phyloP scores from a whole-genome alignment of 495 filamentous ascomycete genomes.

The Aspergillus diversus region DNA sequence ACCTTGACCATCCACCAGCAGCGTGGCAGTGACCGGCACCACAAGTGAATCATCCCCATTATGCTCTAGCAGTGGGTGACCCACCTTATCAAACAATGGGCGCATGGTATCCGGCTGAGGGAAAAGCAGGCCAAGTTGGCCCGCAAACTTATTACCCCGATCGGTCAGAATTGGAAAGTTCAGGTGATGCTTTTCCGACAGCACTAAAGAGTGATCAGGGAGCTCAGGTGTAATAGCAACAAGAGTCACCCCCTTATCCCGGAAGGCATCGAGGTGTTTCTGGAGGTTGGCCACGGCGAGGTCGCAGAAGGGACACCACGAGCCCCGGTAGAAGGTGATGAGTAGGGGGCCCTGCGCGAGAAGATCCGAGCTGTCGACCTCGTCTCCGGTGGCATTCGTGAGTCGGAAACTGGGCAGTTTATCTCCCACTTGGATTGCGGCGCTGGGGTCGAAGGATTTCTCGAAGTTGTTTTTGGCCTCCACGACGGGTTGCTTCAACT shows the following conservation, averaged over 20 bases:
- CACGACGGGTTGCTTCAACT: neutral
- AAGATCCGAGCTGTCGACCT: conserved; percentile 30
- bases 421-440: conserved; percentile 36
- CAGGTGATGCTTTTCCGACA: conserved; percentile 36
- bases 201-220: conserved; percentile 34
- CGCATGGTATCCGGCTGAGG: conserved; percentile 29
- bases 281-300: conserved; percentile 35
- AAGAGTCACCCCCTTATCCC: conserved; percentile 39
- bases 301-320: conserved; percentile 51
- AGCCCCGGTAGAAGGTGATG: conserved; percentile 48
- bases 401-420: conserved; percentile 35
- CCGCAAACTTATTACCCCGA: conserved; percentile 37
- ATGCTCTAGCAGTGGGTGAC: neutral
- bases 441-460: conserved; percentile 23
- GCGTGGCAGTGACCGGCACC: conserved; percentile 38
- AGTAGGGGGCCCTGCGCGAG: conserved; percentile 41
- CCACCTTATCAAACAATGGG: conserved; percentile 23
- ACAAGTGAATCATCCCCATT: conserved; percentile 38
- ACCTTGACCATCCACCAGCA: conserved; percentile 37
- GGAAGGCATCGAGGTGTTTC: conserved; percentile 31
- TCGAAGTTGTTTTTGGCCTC: neutral
- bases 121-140: conserved; percentile 37
- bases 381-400: conserved; percentile 32
- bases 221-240: conserved; percentile 46
- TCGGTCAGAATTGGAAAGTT: conserved; percentile 45